Evolutionary conservation across 345 rosid genomes (phyloP).

Genomic region (Cardamine resedifolia): DNA sequence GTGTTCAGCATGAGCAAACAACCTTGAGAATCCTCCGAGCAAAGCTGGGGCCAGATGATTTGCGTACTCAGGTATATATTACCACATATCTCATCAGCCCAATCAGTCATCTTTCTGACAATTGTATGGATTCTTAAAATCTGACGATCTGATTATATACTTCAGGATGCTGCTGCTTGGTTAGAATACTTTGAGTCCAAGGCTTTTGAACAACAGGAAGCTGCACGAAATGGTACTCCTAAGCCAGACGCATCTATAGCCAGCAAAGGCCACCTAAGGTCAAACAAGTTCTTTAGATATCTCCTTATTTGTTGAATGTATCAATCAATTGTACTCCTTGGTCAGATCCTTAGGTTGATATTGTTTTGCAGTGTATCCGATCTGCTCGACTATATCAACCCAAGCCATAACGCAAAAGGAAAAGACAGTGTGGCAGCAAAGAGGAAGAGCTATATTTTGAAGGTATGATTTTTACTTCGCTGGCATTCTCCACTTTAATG

Average conservation of each 20-base stretch:
- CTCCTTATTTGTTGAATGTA: constrained; percentile 17
- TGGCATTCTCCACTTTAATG: background rate
- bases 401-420: constrained; percentile 74
- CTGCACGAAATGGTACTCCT: constrained; percentile 90
- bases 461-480: constrained; percentile 47
- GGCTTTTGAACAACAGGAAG: constrained; percentile 98
- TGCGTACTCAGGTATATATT: constrained; percentile 87
- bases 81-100: constrained; percentile 2
- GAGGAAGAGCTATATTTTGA: constrained; percentile 65
- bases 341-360: constrained; percentile 31
- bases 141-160: constrained; percentile 28
- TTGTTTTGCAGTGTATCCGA: constrained; percentile 80
- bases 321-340: constrained; percentile 15
- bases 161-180: constrained; percentile 99
- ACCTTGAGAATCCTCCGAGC: constrained; percentile 92
- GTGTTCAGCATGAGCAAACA: constrained; percentile 99
- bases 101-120: constrained; percentile 15
- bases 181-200: constrained; percentile 97
- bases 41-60: constrained; percentile 95
- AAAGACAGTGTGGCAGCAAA: constrained; percentile 58
- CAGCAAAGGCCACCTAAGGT: constrained; percentile 99
- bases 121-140: background rate
- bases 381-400: constrained; percentile 93
- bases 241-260: constrained; percentile 99
- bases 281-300: constrained; percentile 22